Conservation (phyloP, 2,329 filamentous ascomycete species). For the Daldinia sp. region DNA sequence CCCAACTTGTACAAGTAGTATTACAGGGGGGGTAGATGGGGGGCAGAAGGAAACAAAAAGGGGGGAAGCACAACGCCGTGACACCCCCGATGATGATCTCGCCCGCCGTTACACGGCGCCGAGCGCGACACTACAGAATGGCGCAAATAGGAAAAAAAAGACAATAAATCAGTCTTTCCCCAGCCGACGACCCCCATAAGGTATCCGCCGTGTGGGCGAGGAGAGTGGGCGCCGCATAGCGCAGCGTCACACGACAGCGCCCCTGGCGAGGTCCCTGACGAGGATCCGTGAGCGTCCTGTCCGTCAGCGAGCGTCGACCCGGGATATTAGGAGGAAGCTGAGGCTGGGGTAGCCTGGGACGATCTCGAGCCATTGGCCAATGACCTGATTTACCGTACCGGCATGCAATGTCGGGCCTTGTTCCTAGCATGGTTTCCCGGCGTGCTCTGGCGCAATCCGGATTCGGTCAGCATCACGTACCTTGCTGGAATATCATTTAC, state of each 20-base stretch:
- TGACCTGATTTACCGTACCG: conserved; percentile 44
- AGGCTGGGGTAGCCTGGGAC: conserved; percentile 43
- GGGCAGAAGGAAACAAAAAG: too few relatives aligned
- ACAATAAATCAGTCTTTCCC: conserved; percentile 14
- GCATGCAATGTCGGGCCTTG: conserved; percentile 42
- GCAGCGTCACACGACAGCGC: conserved; percentile 35
- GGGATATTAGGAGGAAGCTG: conserved; percentile 33
- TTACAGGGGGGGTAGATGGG: conserved; percentile 16
- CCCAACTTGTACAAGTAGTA: conserved; percentile 23
- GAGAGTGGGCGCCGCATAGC: conserved; percentile 15
- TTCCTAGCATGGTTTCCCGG: conserved; percentile 35
- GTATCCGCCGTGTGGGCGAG: conserved; percentile 9
- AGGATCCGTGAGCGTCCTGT: conserved; percentile 26
- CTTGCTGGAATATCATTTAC: conserved; percentile 28
- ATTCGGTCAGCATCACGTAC: conserved; percentile 37
- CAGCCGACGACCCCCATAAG: conserved; percentile 16
- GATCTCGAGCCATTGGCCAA: conserved; percentile 47
- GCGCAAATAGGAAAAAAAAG: conserved; percentile 33
- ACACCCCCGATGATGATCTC: conserved; percentile 30
- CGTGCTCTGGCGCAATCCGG: conserved; percentile 35
- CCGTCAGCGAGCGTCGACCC: conserved; percentile 12
- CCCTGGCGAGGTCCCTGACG: conserved; percentile 28
- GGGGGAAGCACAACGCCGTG: conserved; percentile 13
- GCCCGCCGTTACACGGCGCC: conserved; percentile 32
- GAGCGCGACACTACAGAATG: conserved; percentile 28